These are phyloP conservation scores for Scopulariopsis brevicaulis DNA, from an alignment of 2,329 filamentous ascomycete genomes.

Conservation along the genomic window DNA sequence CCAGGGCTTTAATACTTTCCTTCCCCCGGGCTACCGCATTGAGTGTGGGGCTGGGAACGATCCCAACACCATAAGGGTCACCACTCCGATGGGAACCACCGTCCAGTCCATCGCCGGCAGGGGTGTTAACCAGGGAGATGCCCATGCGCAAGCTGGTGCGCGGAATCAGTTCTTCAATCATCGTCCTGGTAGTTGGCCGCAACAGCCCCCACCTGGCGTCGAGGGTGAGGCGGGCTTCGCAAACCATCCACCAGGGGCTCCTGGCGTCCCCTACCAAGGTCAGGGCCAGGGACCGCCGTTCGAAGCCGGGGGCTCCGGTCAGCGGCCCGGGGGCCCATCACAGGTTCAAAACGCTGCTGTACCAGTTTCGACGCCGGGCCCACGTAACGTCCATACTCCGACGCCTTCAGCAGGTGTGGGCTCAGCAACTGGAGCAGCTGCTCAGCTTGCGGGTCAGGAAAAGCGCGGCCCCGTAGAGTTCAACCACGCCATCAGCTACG, in stretches of 20 bases:
- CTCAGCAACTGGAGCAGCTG: conserved; percentile 16
- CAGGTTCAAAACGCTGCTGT: conserved; percentile 1
- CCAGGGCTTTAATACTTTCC: conserved; percentile 95
- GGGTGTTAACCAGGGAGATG: conserved; percentile 30
- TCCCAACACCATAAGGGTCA: conserved; percentile 91
- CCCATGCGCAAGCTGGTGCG: conserved; percentile 11
- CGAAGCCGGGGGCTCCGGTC: conserved; percentile 17
- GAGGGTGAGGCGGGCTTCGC: not conserved
- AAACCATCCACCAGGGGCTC: conserved; percentile 38
- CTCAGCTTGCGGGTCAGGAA: conserved; percentile 55
- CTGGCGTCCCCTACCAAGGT: conserved; percentile 25
- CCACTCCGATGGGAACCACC: conserved; percentile 94
- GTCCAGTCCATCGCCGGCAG: conserved; percentile 69
- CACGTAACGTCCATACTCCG: conserved; percentile 46
- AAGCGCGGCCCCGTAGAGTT: conserved; percentile 94
- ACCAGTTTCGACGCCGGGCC: conserved; percentile 18
- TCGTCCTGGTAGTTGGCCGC: conserved; percentile 39
- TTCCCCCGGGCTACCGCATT: conserved; percentile 91
- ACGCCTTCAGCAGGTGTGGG: conserved; percentile 52
- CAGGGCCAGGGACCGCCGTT: conserved; percentile 6
- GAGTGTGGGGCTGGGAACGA: conserved; percentile 92
- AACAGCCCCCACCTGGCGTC: conserved; percentile 39
- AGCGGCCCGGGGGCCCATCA: conserved; percentile 7
- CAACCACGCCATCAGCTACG: conserved; percentile 98
- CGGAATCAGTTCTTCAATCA: conserved; percentile 30